A percentile compares a stretch with the other conserved stretches of the same genome.
Conservation (phyloP, 805 yeast genomes). For the Yamadazyma insecticola region DNA sequence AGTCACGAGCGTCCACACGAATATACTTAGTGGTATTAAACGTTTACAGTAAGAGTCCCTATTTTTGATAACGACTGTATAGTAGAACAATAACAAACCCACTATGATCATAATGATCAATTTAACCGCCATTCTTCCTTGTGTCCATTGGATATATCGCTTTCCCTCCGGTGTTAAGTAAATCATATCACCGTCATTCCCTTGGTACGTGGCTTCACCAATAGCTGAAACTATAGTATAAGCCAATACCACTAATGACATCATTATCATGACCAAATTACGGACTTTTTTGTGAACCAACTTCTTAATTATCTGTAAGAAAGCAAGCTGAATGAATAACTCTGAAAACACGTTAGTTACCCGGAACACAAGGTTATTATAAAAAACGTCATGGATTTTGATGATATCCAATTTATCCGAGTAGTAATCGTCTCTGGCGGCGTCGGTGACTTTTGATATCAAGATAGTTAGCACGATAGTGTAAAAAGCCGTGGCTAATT, state of each 20-base stretch:
- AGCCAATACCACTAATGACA: too few species aligned
- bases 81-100: constrained; percentile 30
- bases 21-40: constrained; percentile 45
- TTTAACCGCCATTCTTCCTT: constrained; percentile 23
- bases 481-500: constrained; percentile 52
- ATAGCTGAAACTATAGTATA: not conserved
- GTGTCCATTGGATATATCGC: constrained; percentile 11
- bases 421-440: constrained; percentile 47
- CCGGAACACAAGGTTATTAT: constrained; percentile 31
- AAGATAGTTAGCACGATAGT: constrained; percentile 53
- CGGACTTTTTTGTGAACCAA: too few species aligned
- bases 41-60: constrained; percentile 42
- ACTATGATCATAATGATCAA: constrained; percentile 25
- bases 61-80: constrained; percentile 32
- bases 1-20: constrained; percentile 37
- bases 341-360: constrained; percentile 39
- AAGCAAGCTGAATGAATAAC: constrained; percentile 47
- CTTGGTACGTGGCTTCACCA: too few species aligned
- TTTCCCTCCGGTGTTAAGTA: constrained; percentile 1
- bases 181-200: not conserved
- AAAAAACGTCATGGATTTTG: constrained; percentile 34
- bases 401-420: constrained; percentile 50
- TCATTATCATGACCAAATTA: too few species aligned
- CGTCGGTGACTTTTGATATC: constrained; percentile 41
- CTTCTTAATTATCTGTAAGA: constrained; percentile 47